Evolutionary conservation across 148 eudicot species (phyloP), one percentile per base, ranked within the genome.

Genomic region (Cornus kousa): DNA sequence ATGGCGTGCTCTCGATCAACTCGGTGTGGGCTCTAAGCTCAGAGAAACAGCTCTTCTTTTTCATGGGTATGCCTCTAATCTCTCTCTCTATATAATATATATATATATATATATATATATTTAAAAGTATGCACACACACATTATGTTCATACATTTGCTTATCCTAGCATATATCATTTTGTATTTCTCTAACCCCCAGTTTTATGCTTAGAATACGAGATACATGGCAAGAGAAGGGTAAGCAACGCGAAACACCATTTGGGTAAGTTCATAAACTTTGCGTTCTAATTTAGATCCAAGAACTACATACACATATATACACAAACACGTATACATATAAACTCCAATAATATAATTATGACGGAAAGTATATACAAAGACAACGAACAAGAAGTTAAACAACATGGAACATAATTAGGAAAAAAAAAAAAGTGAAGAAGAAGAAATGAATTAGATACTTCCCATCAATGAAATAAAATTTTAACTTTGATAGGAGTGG

Each of bases 1-100:
- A 7, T 90, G 88, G 89, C 87, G 89, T 32, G 91, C 91, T 35
- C 88, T 88, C 7, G 85, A 80, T 68, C 89, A 88, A 62, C 88
- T 90, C 48, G 90, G 91, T 31, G 80, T 90, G n/a, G 88, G 79
- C 5, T 77, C 84, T 72, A 43, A 53, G 16, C 88, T 90, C 40
- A 76, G 78, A 16, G 81, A 77, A 33, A 80, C 79, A 20, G 72
- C 83, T 20, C 71, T 80, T 70, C 81, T 83, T 35, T 13, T 86
- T 40, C 76, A 69, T 2, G 70, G 79, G 90, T 87, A 77, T 17
- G 48, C 48, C 48, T 43, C 48, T 43, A 39, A 39, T 39, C 10
- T 43, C 48, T 43, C 48, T 43, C 10, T 9, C 48, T 43, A 43
- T 43, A 43, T 43, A 43, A 43, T 43, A 43, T 43, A 43, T 43